Base-by-base conservation (phyloP, 257 asterid species). In the Solanum chilense region DNA sequence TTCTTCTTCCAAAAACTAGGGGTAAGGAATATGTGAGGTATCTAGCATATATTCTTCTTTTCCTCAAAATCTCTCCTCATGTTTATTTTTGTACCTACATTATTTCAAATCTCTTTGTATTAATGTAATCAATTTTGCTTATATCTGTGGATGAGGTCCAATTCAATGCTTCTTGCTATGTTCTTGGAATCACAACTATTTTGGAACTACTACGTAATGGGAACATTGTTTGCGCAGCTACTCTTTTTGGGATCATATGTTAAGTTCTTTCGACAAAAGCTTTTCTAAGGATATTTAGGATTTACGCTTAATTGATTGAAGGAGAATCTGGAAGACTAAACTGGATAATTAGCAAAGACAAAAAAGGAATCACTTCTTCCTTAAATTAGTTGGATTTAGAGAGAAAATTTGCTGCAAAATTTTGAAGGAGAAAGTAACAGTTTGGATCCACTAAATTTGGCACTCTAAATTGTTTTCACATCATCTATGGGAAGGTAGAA, bases 1-100 rank as follows among this genome's bases (percentile, higher is more conserved):
- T 68, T 66, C 88, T 92, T 76, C 86, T 91, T 86, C 86, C 88
- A 86, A 78, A 91, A 87, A 87, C 83, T 86, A 70, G 91, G 94
- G 93, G 97, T 92, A 94, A 83, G 93, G 74, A 52, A 39, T 35
- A 84, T 47, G 20, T 74, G 62, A 86, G 86, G 56, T 83, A 83
- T 56, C 41, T 78, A 77, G 27, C 84, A 27, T 78, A 41, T 13
- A 45, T 44, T 78, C 52, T 75, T 90, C 76, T 56, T 15, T 44
- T 25, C 78, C 83, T 35, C 70, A 64, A 27, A 75, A 82, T 86
- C 58, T 27, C 25, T 52, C 29, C 76, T 77, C 15, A 44, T 70
- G 23, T 12, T 52, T 52, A n/a, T 82, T 76, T 86, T 25, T 33
- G 4, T 27, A 45, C 41, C 84, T 45, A 25, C 83, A n/a, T 45